phyloP scores from a whole-genome alignment of 1,139 yeast genomes.

The Zygotorulaspora mrakii region DNA sequence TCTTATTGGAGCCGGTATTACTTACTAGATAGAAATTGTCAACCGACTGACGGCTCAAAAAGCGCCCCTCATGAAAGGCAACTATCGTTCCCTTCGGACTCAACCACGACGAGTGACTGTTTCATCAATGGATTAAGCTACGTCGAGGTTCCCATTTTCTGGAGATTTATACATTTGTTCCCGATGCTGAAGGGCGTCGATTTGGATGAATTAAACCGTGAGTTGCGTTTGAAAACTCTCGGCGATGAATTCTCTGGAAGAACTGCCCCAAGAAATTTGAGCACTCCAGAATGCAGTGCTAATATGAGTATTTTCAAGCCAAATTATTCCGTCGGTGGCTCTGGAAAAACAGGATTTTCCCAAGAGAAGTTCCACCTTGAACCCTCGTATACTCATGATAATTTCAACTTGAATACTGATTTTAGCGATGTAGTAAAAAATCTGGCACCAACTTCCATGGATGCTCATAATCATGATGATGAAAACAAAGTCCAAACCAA shows the following conservation, averaged over 20 bases:
- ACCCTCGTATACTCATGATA: not conserved
- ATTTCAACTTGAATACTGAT: conserved; percentile 7
- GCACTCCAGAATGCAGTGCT: not conserved
- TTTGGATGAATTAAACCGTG: conserved; percentile 32
- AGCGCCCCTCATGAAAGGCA: conserved; percentile 10
- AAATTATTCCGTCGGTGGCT: conserved; percentile 8
- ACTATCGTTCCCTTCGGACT: conserved; percentile 15
- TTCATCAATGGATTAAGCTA: conserved; percentile 7
- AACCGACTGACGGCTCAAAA: conserved; percentile 6
- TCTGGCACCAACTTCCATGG: conserved; percentile 1
- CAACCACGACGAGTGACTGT: conserved; percentile 11
- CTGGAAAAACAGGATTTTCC: not conserved
- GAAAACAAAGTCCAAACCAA: conserved; percentile 7
- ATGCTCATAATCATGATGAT: conserved; percentile 1
- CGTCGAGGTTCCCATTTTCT: conserved; percentile 25
- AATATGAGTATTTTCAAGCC: conserved; percentile 9
- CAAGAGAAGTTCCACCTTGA: not conserved
- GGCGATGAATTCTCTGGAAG: conserved; percentile 27
- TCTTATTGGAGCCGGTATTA: conserved; percentile 28
- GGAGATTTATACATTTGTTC: conserved; percentile 30
- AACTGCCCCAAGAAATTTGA: conserved; percentile 23
- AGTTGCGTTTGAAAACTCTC: conserved; percentile 20
- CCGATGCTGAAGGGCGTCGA: conserved; percentile 36
- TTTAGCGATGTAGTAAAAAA: conserved; percentile 12
- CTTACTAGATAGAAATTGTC: conserved; percentile 5